phyloP scores from a whole-genome alignment of 2,329 filamentous ascomycete species.

The Colletotrichum tanaceti region DNA sequence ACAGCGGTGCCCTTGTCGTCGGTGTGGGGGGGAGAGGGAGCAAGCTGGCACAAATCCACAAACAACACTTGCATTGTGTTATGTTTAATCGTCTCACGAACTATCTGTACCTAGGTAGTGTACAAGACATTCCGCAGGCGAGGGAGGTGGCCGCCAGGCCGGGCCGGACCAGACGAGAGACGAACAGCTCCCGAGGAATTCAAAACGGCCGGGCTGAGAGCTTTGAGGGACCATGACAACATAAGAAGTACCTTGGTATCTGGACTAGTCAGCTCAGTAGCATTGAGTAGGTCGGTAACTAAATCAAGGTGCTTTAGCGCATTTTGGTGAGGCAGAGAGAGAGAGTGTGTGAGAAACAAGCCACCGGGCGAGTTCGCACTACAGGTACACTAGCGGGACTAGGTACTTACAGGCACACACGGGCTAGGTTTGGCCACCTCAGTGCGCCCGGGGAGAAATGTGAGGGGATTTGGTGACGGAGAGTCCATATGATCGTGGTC shows the following conservation, averaged over 20 bases:
- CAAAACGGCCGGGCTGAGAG: not conserved
- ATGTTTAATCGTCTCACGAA: too few relatives aligned
- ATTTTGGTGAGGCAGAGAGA: too few relatives aligned
- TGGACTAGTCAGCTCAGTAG: too few relatives aligned
- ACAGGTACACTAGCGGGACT: not conserved
- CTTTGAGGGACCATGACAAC: too few relatives aligned
- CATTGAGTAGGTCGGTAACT: not conserved
- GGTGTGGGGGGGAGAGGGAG: not conserved
- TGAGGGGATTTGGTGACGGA: too few relatives aligned
- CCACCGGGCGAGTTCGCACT: not conserved
- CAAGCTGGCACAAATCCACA: not conserved
- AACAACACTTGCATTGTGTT: too few relatives aligned
- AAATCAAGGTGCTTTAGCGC: not conserved
- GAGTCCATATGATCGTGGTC: too few relatives aligned
- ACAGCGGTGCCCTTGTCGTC: conserved; percentile 19
- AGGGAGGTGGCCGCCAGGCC: too few relatives aligned
- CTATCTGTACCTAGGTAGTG: too few relatives aligned
- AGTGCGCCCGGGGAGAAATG: not conserved
- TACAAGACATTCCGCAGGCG: not conserved
- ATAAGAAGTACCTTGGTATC: too few relatives aligned
- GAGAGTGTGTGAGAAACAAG: not conserved
- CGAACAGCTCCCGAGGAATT: not conserved
- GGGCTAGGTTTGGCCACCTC: not conserved
- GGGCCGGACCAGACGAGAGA: not conserved
- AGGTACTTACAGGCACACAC: too few relatives aligned